Evolutionary conservation across 345 rosid species (phyloP).

Genomic region (Salix purpurea): DNA sequence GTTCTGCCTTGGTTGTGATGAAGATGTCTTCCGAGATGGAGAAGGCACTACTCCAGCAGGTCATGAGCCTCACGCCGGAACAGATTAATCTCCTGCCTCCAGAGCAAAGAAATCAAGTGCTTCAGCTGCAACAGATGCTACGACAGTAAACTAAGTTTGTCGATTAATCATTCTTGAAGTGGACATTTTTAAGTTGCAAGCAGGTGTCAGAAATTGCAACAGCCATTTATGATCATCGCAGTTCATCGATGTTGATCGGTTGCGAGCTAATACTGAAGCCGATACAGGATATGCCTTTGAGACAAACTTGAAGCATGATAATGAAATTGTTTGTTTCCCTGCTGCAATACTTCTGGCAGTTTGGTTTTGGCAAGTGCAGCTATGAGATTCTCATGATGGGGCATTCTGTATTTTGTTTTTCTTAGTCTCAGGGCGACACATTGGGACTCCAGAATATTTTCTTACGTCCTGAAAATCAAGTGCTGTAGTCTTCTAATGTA

Average conservation of each 20-base stretch:
- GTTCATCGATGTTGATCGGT: background rate
- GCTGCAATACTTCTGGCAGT: background rate
- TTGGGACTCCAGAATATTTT: background rate
- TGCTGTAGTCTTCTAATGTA: too few species aligned
- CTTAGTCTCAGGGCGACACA: background rate
- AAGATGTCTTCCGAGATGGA: conserved; percentile 94
- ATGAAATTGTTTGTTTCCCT: background rate
- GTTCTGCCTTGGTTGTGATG: conserved; percentile 12
- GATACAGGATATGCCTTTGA: background rate
- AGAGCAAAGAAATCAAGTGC: conserved; percentile 89
- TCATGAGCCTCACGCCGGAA: conserved; percentile 94
- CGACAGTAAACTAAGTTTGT: conserved; percentile 49
- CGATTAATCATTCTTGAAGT: background rate
- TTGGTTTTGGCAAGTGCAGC: background rate
- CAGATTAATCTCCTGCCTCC: conserved; percentile 83
- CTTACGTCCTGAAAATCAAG: too few species aligned
- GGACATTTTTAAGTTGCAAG: too few species aligned
- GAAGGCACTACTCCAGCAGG: conserved; percentile 94
- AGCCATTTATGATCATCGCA: background rate
- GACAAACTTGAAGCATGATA: background rate
- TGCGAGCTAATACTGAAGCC: background rate
- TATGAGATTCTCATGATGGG: background rate
- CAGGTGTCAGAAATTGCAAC: background rate
- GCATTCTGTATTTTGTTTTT: background rate
- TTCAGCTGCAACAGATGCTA: conserved; percentile 90